Conservation (phyloP, 345 rosid genomes). For the Clarkia xantiana region DNA sequence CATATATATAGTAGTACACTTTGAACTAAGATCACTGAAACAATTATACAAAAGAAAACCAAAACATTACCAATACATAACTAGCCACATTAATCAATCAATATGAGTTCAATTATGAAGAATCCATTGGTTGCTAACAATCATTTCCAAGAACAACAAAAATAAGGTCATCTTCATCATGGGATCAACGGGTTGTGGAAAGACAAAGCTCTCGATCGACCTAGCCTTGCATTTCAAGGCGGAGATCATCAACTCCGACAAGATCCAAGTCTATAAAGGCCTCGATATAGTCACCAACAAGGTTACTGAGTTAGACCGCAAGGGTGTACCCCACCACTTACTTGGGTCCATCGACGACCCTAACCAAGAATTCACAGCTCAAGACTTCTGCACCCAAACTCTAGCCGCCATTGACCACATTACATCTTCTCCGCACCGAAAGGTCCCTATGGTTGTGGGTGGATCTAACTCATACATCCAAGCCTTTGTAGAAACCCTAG, state of each 20-base stretch:
- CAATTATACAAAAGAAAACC: no score
- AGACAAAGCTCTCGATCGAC: conserved; percentile 19
- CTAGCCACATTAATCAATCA: no score
- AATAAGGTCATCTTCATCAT: no score
- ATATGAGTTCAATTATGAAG: no score
- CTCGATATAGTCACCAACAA: conserved; percentile 30
- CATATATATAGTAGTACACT: no score
- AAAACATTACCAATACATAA: no score
- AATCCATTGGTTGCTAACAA: no score
- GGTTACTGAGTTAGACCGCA: conserved; percentile 16
- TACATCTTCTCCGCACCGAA: neutral
- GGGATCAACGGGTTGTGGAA: conserved; percentile 32
- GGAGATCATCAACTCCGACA: conserved; percentile 27
- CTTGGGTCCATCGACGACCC: conserved; percentile 17
- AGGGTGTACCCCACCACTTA: conserved; percentile 23
- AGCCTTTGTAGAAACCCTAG: conserved; percentile 10
- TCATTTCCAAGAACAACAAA: no score
- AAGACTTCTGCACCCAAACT: conserved; percentile 18
- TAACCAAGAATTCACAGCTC: conserved; percentile 11
- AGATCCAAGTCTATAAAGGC: conserved; percentile 26
- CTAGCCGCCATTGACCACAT: conserved; percentile 13
- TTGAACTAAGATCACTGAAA: no score
- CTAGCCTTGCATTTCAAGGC: conserved; percentile 12
- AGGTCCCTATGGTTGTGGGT: conserved; percentile 21
- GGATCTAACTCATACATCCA: conserved; percentile 27